These are phyloP conservation scores for Lactarius psammicola DNA, from an alignment of 768 basidiomycete genomes.

Conservation along the genomic window DNA sequence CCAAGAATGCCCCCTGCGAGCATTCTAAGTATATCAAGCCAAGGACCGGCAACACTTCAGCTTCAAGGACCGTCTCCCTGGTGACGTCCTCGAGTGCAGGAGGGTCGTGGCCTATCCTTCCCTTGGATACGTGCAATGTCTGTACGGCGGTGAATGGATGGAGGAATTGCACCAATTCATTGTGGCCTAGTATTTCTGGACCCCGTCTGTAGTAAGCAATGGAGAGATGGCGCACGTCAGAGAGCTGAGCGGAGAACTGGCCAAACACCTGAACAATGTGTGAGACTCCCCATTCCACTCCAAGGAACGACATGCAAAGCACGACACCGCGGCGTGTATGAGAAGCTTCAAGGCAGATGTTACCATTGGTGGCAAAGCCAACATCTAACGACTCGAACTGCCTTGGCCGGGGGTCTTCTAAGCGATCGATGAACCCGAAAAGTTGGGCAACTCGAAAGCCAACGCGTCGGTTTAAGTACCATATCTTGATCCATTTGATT, in stretches of 20 bases:
- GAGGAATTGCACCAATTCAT: too few species aligned
- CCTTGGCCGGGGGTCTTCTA: not conserved
- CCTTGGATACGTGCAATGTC: too few species aligned
- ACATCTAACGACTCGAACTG: not conserved
- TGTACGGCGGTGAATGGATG: too few species aligned
- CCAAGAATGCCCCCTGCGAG: not conserved
- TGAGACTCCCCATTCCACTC: not conserved
- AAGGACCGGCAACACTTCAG: not conserved
- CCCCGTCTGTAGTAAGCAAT: too few species aligned
- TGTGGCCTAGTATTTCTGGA: too few species aligned
- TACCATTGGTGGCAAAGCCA: rapidly evolving
- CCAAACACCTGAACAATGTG: not conserved
- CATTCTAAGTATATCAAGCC: not conserved
- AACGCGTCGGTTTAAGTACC: not conserved
- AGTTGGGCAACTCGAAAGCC: not conserved
- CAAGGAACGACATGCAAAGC: not conserved
- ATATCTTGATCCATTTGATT: rapidly evolving
- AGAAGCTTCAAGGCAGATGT: not conserved
- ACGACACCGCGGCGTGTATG: not conserved
- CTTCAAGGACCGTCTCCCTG: not conserved
- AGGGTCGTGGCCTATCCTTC: too few species aligned
- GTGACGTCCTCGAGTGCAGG: too few species aligned
- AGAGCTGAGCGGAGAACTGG: too few species aligned
- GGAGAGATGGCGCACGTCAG: too few species aligned
- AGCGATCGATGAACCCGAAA: not conserved